Evolutionary conservation across 441 rosid species (phyloP), one percentile per base, ranked within the genome.

Genomic region (Arabidopsis lyrata): DNA sequence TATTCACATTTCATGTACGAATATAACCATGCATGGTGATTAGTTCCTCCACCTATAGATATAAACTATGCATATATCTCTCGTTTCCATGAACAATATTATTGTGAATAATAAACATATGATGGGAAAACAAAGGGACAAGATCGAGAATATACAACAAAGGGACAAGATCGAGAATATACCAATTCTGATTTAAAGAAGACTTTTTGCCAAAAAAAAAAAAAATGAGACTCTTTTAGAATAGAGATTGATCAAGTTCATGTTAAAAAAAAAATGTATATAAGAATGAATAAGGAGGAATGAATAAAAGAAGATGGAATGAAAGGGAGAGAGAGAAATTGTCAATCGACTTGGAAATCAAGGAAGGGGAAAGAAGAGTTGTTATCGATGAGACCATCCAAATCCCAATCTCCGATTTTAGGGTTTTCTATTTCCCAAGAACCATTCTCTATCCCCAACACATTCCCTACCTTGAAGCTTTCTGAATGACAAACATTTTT

Each of bases 371-470:
- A 84, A 66, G 86, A 77, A 24, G 88, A 73, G 55, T 76, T 79
- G 39, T 79, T 83, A 66, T 83, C 87, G 70, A 87, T 84, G 48
- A 87, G 83, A 73, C 85, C 83, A 79, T 87, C 92, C 20, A 87
- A 81, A 74, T 87, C 92, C 90, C 87, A 87, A 66, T 87, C 92
- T 78, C 87, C 92, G 38, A 83, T 77, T 75, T 78, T 80, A 72
- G 83, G 86, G 85, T 82, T 81, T 79, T 85, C 86, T 74, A 76
- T 83, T 63, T 77, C 85, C 82, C 83, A 86, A 48, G 80, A 73
- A 74, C 70, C 58, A 79, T 83, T 79, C 67, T 81, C 90, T 29
- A 78, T 50, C 13, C 78, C 85, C 73, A 81, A 59, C 61, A 87
- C 72, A 70, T 80, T 85, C 61, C 81, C 85, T 59, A 77, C 85